Conservation (phyloP, 2,329 filamentous ascomycete species). For the Ophiostoma himal-ulmi region DNA sequence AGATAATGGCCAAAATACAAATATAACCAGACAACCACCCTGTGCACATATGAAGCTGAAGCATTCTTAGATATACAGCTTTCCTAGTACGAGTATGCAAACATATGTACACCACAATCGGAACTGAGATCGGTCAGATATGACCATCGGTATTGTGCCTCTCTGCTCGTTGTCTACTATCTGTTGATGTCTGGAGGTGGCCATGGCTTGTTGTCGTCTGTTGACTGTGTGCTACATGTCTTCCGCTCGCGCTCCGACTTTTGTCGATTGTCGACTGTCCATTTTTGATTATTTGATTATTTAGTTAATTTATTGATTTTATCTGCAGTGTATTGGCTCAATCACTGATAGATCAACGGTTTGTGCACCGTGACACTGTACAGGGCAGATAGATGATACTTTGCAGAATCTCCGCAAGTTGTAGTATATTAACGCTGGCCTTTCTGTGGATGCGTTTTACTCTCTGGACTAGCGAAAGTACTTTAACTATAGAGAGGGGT, state of each 20-base stretch:
- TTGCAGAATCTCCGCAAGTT: too few species aligned
- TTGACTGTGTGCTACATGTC: neutral
- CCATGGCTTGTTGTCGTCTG: neutral
- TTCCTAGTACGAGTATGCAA: neutral
- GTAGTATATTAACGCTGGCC: neutral
- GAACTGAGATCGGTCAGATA: neutral
- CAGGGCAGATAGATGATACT: neutral
- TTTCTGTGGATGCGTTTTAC: neutral
- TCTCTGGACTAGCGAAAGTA: neutral
- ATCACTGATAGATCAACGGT: neutral
- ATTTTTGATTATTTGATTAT: neutral
- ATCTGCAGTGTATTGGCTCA: too few species aligned
- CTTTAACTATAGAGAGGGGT: neutral
- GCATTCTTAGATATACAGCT: neutral
- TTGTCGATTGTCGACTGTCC: neutral
- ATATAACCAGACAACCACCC: neutral
- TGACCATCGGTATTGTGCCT: constrained; percentile 6
- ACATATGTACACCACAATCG: constrained; percentile 1
- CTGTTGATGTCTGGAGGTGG: neutral
- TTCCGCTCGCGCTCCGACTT: neutral
- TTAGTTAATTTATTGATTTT: neutral
- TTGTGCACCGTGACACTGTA: neutral
- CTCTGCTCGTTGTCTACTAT: neutral
- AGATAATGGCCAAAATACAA: neutral
- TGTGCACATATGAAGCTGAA: neutral